Percentiles rank a stretch among this genome's conserved stretches.
These are phyloP conservation scores for Diaporthe aspalathi DNA, from an alignment of 2,329 filamentous ascomycete genomes.

Conservation along the genomic window DNA sequence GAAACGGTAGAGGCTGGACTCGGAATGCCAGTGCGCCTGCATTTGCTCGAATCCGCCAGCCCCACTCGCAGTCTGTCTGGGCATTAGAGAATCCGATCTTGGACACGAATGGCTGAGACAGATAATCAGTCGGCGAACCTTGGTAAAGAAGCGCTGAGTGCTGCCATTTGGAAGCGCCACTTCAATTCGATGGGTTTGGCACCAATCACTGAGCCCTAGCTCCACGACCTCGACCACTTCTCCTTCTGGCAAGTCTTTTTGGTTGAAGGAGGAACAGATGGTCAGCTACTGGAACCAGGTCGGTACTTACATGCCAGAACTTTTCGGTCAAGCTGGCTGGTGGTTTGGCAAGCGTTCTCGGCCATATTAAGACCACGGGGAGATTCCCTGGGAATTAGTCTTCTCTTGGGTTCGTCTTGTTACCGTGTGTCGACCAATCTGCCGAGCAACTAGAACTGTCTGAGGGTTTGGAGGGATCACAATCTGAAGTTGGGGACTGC, in stretches of 20 bases:
- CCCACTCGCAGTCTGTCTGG: neutral
- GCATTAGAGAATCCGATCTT: neutral
- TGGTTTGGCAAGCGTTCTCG: neutral
- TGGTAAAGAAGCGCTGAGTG: neutral
- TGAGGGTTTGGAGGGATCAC: too few relatives aligned
- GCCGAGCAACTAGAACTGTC: too few relatives aligned
- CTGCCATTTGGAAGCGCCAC: neutral
- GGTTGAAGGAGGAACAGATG: neutral
- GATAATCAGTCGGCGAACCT: neutral
- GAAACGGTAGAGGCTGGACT: neutral
- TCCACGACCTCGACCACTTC: neutral
- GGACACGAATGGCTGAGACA: too few relatives aligned
- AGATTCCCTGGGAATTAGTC: neutral
- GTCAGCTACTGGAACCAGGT: too few relatives aligned
- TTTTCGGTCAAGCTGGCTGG: neutral
- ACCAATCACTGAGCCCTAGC: slow-evolving; percentile 3
- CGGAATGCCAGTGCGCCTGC: neutral
- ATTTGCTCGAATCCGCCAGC: neutral
- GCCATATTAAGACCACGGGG: neutral
- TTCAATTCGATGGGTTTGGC: neutral
- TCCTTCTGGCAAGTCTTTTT: neutral
- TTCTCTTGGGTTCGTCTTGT: too few relatives aligned
- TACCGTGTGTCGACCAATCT: too few relatives aligned
- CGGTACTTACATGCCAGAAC: neutral
- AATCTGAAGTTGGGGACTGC: too few relatives aligned